Base-by-base conservation (phyloP, 2,329 filamentous ascomycete species). In the Fusarium bulbicola region DNA sequence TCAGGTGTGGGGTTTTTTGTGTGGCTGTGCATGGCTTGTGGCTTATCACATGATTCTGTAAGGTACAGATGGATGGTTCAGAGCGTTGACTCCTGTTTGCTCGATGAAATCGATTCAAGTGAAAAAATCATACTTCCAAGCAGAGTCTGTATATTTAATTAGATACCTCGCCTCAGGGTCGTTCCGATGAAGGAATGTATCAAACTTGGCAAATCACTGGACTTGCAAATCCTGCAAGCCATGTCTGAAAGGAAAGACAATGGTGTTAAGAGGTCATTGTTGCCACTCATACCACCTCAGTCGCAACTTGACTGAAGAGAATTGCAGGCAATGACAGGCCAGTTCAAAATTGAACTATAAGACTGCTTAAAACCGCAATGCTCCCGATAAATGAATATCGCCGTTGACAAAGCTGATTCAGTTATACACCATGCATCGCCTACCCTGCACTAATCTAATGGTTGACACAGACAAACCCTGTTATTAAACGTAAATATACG, bases 11-110 rank as follows among this genome's bases (percentile, higher is more conserved):
- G 72, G 74, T 73, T 15, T 47, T 30, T 47, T 42, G 10, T 65
- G 75, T 76, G 76, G 75, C 73, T 72, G 71, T 70, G 70, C 47
- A 24, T 30, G n/a, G 37, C 21, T 42, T 43, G 72, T 75, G 72
- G 72, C 72, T 39, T 56, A 52, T 61, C 67, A 69, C 68, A 72
- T 69, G 71, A 74, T 68, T 61, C 14, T 39, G 39, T 34, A 34
- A 36, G 15, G 9, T n/a, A 16, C 26, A 28, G 32, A 36, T 16
- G 34, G 34, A 50, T 52, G 18, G 13, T 20, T 20, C n/a, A 15
- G 13, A 36, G n/a, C 32, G 6, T 26, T 52, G 16, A 26, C 18
- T 52, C 32, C n/a, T 52, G n/a, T 42, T 47, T 59, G 52, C 42
- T 63, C 28, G n/a, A 26, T 42, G 46, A 20, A 24, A 24, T 62